Base-by-base conservation (phyloP, 768 basidiomycete genomes). In the Tylopilus vinaceipallidus region DNA sequence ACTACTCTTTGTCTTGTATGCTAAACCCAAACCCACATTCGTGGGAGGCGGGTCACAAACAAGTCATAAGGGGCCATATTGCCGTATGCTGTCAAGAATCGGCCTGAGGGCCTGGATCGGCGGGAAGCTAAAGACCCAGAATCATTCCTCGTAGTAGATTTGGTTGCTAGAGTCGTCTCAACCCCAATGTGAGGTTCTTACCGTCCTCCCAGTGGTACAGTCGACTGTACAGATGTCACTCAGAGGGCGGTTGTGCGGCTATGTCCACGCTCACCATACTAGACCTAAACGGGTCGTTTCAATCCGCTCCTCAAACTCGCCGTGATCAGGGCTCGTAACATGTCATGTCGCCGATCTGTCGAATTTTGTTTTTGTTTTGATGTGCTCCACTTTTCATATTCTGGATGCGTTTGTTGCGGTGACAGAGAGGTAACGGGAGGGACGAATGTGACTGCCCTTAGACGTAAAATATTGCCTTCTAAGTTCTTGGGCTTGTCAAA, bases 281-380 rank as follows among this genome's bases (percentile, higher is more conserved):
- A 98, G 17, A 88, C 79, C 43, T 98, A 70, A 29, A 98, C 75
- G 26, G 88, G 79, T 23, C 84, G 80, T 64, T 91, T 94, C 76
- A 84, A 76, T n/a, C 89, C 89, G 44, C 20, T 81, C 80, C 3
- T 68, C 74, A 57, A 98, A 98, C 62, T 98, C 97, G 5, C 95
- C 94, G 59, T 98, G 95, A 59, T 99, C 95, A 65, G 91, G 95
- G 14, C 95, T 95, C 0, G 91, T 94, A 62, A 98, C 98, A n/a
- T n/a, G 63, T 90, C 87, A 24, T 81, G 83, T 49, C 80, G 84
- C 73, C 93, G 38, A 87, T 91, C 71, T n/a, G n/a, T 97, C 95
- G 42, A 89, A 71, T 37, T 94, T 90, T 42, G 83, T 73, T 24
- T 85, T 84, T 69, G 91, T 86, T 62, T 89, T 81, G 14, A 78